A percentile compares a stretch with the other conserved stretches of the same genome.
These are phyloP conservation scores for Phytophthora syringae DNA, from an alignment of 352 stramenopile genomes.

Conservation along the genomic window DNA sequence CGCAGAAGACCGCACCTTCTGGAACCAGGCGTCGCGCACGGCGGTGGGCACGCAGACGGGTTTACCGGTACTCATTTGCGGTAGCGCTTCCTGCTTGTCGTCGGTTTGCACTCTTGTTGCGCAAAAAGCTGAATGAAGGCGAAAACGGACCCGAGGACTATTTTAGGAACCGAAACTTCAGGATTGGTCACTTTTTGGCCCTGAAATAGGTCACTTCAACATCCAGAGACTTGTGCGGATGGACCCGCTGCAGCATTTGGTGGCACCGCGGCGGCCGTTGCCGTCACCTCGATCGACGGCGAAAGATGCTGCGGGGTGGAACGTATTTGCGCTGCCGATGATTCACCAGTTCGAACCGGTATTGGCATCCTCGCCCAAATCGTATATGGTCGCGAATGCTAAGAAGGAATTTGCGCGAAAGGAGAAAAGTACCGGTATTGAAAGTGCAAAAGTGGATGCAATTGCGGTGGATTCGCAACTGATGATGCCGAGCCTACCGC, in stretches of 20 bases:
- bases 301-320: conserved; percentile 31
- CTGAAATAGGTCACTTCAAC: conserved; percentile 27
- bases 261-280: conserved; percentile 9
- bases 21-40: conserved; percentile 87
- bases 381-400: conserved; percentile 33
- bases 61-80: conserved; percentile 36
- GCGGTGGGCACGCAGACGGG: conserved; percentile 75
- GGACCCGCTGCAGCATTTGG: conserved; percentile 26
- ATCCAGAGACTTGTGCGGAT: conserved; percentile 10
- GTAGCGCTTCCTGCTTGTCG: too few relatives aligned
- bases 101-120: background rate
- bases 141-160: conserved; percentile 4
- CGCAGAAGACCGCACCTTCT: conserved; percentile 74
- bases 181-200: background rate
- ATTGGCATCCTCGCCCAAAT: conserved; percentile 41
- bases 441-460: background rate
- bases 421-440: background rate
- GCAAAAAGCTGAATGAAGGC: conserved; percentile 18
- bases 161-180: conserved; percentile 6
- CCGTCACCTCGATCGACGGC: conserved; percentile 52
- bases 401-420: conserved; percentile 5
- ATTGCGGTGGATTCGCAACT: background rate
- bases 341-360: conserved; percentile 77
- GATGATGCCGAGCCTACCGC: conserved; percentile 10
- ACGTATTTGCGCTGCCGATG: conserved; percentile 60